Base-by-base conservation (phyloP, 1,139 yeast species). In the Hemisphaericaspora xylofermentans region DNA sequence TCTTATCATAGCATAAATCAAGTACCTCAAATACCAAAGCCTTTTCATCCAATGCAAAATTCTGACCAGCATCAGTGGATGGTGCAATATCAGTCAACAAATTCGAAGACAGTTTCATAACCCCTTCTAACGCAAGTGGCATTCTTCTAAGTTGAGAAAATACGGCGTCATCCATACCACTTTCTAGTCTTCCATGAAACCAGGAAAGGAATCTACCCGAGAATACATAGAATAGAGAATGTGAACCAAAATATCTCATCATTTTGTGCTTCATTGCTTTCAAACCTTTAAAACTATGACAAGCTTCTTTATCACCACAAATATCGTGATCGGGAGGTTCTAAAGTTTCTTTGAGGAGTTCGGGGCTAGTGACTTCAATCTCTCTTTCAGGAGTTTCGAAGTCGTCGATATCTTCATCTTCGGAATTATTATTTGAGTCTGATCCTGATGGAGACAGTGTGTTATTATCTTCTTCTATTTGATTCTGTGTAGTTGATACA, bases 161-260 rank as follows among this genome's bases (percentile, higher is more conserved):
- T 12, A 48, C 18, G 16, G 44, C 47, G 18, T 42, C 39, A 24
- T 41, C 34, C 12, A 29, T 37, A n/a, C 28, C 45, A 31, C 37
- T 46, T 10, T 31, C 33, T 6, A 52, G 21, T 25, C 43, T 39
- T 1, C 40, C 39, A 31, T 48, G 38, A 13, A 48, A 16, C 58
- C 57, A 59, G 27, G 50, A 46, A 26, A 49, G 16, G 27, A 58
- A 51, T 26, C 47, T 53, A 4, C 52, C 53, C 6, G 57, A 49
- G 29, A 57, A 46, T 3, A 54, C 48, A 40, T 45, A 51, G 38
- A 48, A 52, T 15, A 42, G 42, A 2, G 52, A 50, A 39, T 56
- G 60, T 9, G 53, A 46, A 2, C 60, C 60, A 36, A 47, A 53
- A 33, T 44, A 52, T 31, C 50, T 46, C 15, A 42, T 26, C 14